Base-by-base conservation (phyloP, 2,329 filamentous ascomycete genomes). In the Ophiostoma sp. region DNA sequence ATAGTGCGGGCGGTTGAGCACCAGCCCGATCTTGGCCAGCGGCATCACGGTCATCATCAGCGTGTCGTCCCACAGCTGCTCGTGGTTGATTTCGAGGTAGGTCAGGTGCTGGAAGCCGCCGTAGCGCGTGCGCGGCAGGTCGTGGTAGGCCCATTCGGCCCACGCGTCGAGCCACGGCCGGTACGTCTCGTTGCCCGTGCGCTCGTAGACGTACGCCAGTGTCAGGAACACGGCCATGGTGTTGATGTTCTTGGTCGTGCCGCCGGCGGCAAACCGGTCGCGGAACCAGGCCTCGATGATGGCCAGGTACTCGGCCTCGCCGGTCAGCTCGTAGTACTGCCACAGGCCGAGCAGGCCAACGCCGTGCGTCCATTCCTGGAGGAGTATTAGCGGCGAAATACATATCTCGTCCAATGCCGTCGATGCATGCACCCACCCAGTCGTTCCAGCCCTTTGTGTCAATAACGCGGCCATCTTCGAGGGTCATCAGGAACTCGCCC, bases 41-140 rank as follows among this genome's bases (percentile, higher is more conserved):
- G 91, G 91, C 79, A 94, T 81, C 6, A 93, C 91, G 0, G 90
- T 93, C 91, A 94, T 94, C 91, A 94, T 94, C 64, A 94, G 83
- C 6, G 91, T 94, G 77, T 94, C 91, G 74, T 93, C 91, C 91
- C 91, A 94, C 31, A 94, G 83, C 80, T 94, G 89, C 77, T 92
- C 85, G 72, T 88, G 83, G 78, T 94, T 93, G 73, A 86, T 83
- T 2, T 87, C 84, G 41, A 89, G 79, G 75, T 93, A 93, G 0
- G 91, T 94, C 72, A 90, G 86, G 78, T 91, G 90, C 78, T 93
- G 90, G 82, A 93, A 90, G 71, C 89, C 83, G 66, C 88, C 90
- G 76, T 87, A 89, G 67, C 85, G 86, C 0, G 91, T 94, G 57
- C 90, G 84, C 15, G 87, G 86, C 36, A 94, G 83, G 68, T 92